These are phyloP conservation scores for Skeletonema tropicum DNA, from an alignment of 108 stramenopile genomes.

Conservation along the genomic window DNA sequence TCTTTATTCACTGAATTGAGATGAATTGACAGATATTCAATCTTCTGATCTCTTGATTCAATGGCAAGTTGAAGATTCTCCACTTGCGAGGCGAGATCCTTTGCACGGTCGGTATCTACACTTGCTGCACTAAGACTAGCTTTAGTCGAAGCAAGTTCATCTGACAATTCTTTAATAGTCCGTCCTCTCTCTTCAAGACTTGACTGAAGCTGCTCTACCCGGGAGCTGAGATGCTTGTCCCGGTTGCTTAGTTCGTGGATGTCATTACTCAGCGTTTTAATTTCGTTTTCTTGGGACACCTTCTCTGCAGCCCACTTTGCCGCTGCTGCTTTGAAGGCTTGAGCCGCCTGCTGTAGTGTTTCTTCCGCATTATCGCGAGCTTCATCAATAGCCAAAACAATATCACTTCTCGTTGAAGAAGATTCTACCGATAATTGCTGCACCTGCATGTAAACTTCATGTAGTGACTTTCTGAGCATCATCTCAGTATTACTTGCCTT, in stretches of 20 bases:
- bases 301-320: not conserved
- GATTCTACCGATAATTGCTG: slow-evolving; percentile 12
- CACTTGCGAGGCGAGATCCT: not conserved
- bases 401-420: slow-evolving; percentile 7
- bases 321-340: not conserved
- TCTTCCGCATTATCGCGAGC: not conserved
- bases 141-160: not conserved
- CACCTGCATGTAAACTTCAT: slow-evolving; percentile 7
- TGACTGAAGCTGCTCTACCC: not conserved
- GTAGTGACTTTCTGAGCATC: slow-evolving; percentile 12
- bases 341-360: not conserved
- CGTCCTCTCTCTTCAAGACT: not conserved
- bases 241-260: not conserved
- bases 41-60: not conserved
- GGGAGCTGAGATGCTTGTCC: not conserved
- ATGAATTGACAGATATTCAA: not conserved
- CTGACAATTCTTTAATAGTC: not conserved
- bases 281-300: not conserved
- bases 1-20: not conserved
- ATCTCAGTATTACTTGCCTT: slow-evolving; percentile 1
- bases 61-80: not conserved
- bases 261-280: not conserved
- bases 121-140: not conserved
- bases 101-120: not conserved
- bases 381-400: slow-evolving; percentile 4